Evolutionary conservation across 139 green algal genomes (phyloP).

Genomic region (Penium margaritaceum): DNA sequence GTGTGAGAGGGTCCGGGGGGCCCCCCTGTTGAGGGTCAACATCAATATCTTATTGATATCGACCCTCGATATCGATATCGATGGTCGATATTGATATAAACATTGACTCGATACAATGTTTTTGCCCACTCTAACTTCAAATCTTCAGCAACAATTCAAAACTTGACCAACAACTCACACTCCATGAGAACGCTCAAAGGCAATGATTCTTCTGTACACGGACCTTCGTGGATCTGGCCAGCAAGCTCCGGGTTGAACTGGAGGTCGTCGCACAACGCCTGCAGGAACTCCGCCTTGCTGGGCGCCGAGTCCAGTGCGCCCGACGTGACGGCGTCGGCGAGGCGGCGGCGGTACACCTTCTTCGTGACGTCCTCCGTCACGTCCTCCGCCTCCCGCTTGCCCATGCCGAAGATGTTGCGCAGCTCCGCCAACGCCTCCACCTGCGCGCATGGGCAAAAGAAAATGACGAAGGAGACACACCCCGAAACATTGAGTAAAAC

Average conservation of each 20-base stretch:
- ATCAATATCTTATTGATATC: too few species aligned
- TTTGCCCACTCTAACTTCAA: too few species aligned
- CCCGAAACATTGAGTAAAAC: slow-evolving; percentile 63
- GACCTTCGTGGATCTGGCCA: slow-evolving; percentile 66
- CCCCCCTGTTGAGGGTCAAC: too few species aligned
- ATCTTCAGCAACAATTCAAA: slow-evolving; percentile 48
- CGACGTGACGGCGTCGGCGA: slow-evolving; percentile 39
- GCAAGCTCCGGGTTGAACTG: slow-evolving; percentile 69
- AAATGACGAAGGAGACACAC: neutral
- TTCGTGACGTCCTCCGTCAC: slow-evolving; percentile 61
- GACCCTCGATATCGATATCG: too few species aligned
- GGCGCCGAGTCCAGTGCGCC: slow-evolving; percentile 52
- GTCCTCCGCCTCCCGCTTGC: slow-evolving; percentile 62
- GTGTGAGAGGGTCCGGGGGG: too few species aligned
- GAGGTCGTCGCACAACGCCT: slow-evolving; percentile 68
- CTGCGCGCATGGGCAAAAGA: slow-evolving; percentile 31
- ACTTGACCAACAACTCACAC: slow-evolving; percentile 46
- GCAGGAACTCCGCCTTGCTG: slow-evolving; percentile 62
- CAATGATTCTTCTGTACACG: neutral
- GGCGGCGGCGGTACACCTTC: slow-evolving; percentile 59
- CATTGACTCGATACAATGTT: too few species aligned
- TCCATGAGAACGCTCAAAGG: neutral
- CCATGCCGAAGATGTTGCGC: slow-evolving; percentile 65
- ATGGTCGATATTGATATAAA: too few species aligned
- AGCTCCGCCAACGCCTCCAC: slow-evolving; percentile 56